A percentile compares a stretch with the other conserved stretches of the same genome.
phyloP scores from a whole-genome alignment of 2,329 filamentous ascomycete genomes.

The Alternaria ethzedia region DNA sequence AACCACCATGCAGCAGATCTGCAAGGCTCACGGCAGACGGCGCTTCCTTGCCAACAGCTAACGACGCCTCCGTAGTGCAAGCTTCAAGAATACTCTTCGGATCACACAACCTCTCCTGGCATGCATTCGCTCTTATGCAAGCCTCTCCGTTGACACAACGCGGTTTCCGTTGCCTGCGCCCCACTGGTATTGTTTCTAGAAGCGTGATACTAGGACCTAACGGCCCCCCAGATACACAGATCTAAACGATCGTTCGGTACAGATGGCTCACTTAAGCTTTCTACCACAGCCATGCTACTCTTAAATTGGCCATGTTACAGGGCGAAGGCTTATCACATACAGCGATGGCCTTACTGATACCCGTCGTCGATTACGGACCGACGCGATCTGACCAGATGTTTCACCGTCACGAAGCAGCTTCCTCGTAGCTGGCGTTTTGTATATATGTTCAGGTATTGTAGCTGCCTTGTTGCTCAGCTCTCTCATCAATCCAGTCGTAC shows the following conservation, averaged over 20 bases:
- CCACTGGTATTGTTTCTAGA: not conserved
- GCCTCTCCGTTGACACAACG: not conserved
- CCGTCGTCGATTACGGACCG: not conserved
- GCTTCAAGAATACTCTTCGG: not conserved
- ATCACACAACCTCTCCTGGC: not conserved
- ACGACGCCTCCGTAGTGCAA: not conserved
- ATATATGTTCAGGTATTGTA: constrained; percentile 1
- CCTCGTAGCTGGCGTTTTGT: not conserved
- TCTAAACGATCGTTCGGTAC: not conserved
- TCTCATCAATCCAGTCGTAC: not conserved
- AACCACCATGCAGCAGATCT: not conserved
- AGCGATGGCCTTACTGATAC: not conserved
- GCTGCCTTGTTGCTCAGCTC: not conserved
- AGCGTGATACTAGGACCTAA: not conserved
- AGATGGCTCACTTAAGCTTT: not conserved
- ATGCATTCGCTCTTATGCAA: not conserved
- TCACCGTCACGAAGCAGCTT: not conserved
- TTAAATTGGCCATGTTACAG: not conserved
- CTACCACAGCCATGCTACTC: not conserved
- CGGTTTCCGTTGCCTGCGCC: not conserved
- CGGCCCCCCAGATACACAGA: not conserved
- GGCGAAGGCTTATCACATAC: constrained; percentile 1
- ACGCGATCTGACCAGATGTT: constrained; percentile 4
- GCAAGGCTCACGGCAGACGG: constrained; percentile 8
- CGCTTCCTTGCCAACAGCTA: not conserved